Conservation (phyloP, 2,329 filamentous ascomycete genomes). For the Fusarium stilboides region DNA sequence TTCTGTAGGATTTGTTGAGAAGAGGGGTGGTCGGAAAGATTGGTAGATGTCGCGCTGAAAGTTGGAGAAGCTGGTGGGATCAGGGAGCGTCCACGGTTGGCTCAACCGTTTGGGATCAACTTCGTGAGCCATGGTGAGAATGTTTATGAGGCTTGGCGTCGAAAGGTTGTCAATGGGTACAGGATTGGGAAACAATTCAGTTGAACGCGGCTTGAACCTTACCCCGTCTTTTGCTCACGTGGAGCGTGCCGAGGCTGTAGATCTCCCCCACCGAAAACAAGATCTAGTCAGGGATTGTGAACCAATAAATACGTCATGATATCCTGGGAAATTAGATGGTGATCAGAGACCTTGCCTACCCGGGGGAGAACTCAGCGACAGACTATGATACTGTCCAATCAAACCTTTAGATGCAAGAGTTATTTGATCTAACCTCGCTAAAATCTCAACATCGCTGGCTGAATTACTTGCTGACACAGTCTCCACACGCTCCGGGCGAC, state of each 20-base stretch:
- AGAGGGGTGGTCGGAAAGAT: slow-evolving; percentile 38
- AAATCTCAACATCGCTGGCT: no score
- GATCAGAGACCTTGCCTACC: background rate
- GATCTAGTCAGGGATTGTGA: background rate
- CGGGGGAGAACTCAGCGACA: no score
- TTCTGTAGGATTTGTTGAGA: slow-evolving; percentile 42
- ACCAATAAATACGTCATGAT: background rate
- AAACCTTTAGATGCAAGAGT: no score
- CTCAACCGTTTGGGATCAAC: slow-evolving; percentile 21
- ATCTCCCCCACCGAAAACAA: background rate
- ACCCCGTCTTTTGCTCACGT: slow-evolving; percentile 9
- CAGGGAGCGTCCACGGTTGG: slow-evolving; percentile 28
- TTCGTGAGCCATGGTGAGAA: slow-evolving; percentile 1
- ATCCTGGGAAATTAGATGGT: background rate
- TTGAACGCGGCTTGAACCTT: background rate
- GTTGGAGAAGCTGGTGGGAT: slow-evolving; percentile 39
- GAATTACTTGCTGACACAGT: no score
- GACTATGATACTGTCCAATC: no score
- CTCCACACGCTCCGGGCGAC: no score
- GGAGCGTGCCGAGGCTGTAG: slow-evolving; percentile 15
- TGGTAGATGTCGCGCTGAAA: slow-evolving; percentile 48
- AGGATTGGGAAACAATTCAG: background rate
- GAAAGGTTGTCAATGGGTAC: background rate
- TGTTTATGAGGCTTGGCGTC: fast-evolving
- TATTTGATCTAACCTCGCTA: no score